Evolutionary conservation across 805 yeast species (phyloP).

Genomic region (Sungouiella blattae): DNA sequence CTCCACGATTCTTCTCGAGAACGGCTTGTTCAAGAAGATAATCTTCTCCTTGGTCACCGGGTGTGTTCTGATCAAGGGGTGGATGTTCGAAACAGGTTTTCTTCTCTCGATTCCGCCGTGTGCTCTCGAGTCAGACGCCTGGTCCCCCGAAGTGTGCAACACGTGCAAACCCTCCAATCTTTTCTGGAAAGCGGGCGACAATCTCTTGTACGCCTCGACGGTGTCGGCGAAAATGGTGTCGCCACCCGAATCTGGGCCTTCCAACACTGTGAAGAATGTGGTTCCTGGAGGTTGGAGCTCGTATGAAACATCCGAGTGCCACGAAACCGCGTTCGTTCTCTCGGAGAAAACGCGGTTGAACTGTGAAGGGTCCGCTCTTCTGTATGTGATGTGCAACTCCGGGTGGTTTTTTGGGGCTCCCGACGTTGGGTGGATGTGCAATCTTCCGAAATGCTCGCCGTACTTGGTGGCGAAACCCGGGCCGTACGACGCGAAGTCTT

Average conservation of each 20-base stretch:
- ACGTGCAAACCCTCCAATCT: slow-evolving; percentile 61
- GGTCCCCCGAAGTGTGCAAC: slow-evolving; percentile 67
- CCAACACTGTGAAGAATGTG: slow-evolving; percentile 63
- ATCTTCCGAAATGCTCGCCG: slow-evolving; percentile 64
- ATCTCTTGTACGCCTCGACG: slow-evolving; percentile 65
- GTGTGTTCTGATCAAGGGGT: slow-evolving; percentile 69
- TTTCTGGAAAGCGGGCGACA: slow-evolving; percentile 62
- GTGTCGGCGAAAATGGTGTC: slow-evolving; percentile 77
- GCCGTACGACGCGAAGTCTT: slow-evolving; percentile 51
- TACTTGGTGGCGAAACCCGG: slow-evolving; percentile 49
- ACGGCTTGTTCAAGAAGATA: slow-evolving; percentile 55
- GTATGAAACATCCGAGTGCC: slow-evolving; percentile 77
- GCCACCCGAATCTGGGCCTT: slow-evolving; percentile 62
- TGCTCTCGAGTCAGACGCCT: slow-evolving; percentile 53
- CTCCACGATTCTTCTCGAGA: slow-evolving; percentile 66
- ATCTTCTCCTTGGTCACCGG: slow-evolving; percentile 67
- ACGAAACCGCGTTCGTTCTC: slow-evolving; percentile 39
- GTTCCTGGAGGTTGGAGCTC: slow-evolving; percentile 71
- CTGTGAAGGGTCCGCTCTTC: slow-evolving; percentile 16
- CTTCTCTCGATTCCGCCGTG: slow-evolving; percentile 66
- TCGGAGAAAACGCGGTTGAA: slow-evolving; percentile 16
- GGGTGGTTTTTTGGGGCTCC: slow-evolving; percentile 54
- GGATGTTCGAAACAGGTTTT: slow-evolving; percentile 56
- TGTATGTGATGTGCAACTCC: slow-evolving; percentile 18
- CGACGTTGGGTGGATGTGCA: slow-evolving; percentile 71